Base-by-base conservation (phyloP, 768 basidiomycete genomes). In the Exidia glandulosa region DNA sequence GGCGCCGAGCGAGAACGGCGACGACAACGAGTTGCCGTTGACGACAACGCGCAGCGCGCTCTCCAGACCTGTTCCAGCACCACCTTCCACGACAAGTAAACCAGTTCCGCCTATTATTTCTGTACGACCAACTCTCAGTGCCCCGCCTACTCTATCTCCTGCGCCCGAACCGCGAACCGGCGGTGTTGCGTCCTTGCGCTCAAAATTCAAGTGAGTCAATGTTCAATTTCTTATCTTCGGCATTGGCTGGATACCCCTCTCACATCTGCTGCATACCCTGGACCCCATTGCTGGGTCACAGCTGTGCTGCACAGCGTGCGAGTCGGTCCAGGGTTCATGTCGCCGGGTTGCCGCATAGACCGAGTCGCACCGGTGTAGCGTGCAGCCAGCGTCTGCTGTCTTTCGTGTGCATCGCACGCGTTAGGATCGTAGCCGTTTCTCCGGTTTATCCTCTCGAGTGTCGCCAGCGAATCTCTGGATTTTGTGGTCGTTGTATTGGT, bases 181-280 rank as follows among this genome's bases (percentile, higher is more conserved):
- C 0, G 67, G 70, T 47, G 76, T 81, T 0, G 67, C 79, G 13
- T 76, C 78, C 2, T 68, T 79, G 60, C 74, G 77, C 59, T 75
- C 65, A 60, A 74, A 71, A 66, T 78, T 82, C 61, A 71, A 71
- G 82, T 84, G 72, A 74, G 81, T 79, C 5, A n/a, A 25, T 37
- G 1, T 48, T 50, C 31, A 13, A 14, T 47, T 13, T 45, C 6
- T 9, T 33, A 33, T 19, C 57, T 16, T 27, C 3, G 12, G 6
- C 19, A 16, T 25, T 16, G 32, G n/a, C 6, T 52, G 36, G 23
- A 56, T n/a, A n/a, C n/a, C n/a, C n/a, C n/a, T n/a, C n/a, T n/a
- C n/a, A n/a, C n/a, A n/a, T n/a, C n/a, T n/a, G n/a, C n/a, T n/a
- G n/a, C n/a, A n/a, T n/a, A n/a, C n/a, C n/a, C n/a, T n/a, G n/a